Base-by-base conservation (phyloP, 345 rosid genomes). In the Viola odorata region DNA sequence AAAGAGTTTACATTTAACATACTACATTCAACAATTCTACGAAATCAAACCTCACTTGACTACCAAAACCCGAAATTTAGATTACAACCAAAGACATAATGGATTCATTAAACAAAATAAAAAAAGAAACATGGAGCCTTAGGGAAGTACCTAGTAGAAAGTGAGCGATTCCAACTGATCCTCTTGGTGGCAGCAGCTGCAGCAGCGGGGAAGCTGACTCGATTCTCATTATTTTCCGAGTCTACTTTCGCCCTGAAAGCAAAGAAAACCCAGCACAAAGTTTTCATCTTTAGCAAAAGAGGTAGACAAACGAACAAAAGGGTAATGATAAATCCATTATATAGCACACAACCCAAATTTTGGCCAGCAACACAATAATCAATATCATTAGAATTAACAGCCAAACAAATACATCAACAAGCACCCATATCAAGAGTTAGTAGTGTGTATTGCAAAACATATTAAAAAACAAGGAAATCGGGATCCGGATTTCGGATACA, bases 151-250 rank as follows among this genome's bases (percentile, higher is more conserved):
- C 97, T 90, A 77, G 83, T 86, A 61, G 99, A 94, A 65, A 94
- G 95, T 1, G 96, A 78, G 50, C 95, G 95, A 74, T 86, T 78
- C 99, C 97, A 87, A 78, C 97, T 94, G 69, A 80, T 58, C 64
- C 97, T 79, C 85, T 84, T 83, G 0, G 53, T 67, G 51, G 75
- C 79, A 41, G 65, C 81, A 45, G 67, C 55, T 17, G 17, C 87
- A 2, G 32, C 32, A 23, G 32, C 32, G 32, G 32, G 32, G 32
- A 80, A 75, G 75, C 85, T 80, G 63, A 83, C 65, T 14, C 91
- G 85, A 73, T 58, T 57, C n/a, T 57, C 75, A 23, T 58, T 45
- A 54, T 71, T 54, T 55, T 14, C 53, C 11, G 71, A 58, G 45
- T 66, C 69, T 5, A 47, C 60, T 42, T 71, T 65, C 40, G 66